phyloP scores from a whole-genome alignment of 768 basidiomycete genomes.

The Mrakia blollopis region DNA sequence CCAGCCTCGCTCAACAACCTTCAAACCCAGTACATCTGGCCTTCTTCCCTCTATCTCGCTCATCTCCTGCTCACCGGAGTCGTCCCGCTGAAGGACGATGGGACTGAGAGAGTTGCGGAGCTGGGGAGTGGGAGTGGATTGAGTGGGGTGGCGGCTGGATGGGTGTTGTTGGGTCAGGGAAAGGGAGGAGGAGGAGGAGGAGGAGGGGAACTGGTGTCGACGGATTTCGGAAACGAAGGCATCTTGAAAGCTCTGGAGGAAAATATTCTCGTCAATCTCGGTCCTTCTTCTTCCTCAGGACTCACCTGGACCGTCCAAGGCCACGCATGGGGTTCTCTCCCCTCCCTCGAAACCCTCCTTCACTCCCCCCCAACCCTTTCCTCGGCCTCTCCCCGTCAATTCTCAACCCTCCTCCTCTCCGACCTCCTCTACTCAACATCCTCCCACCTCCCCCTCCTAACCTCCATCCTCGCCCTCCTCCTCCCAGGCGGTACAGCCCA shows the following conservation, averaged over 20 bases:
- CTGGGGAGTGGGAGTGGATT: conserved; percentile 8
- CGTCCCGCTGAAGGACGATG: background rate
- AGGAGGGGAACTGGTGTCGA: conserved; percentile 50
- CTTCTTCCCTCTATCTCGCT: conserved; percentile 19
- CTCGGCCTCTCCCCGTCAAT: conserved; percentile 41
- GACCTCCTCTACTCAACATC: conserved; percentile 66
- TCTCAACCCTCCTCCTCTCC: conserved; percentile 61
- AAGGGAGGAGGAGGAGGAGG: background rate
- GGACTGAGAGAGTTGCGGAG: background rate
- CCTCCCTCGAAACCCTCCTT: too few relatives aligned
- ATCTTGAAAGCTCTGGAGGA: conserved; percentile 56
- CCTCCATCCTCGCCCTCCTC: conserved; percentile 54
- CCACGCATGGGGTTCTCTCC: too few relatives aligned
- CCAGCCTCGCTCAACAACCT: conserved; percentile 12
- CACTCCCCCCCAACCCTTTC: conserved; percentile 47
- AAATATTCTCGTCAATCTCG: conserved; percentile 56
- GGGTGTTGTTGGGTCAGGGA: too few relatives aligned
- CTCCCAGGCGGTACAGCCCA: conserved; percentile 44
- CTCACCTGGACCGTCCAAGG: too few relatives aligned
- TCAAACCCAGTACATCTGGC: conserved; percentile 25
- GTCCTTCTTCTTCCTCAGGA: conserved; percentile 45
- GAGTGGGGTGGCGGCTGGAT: background rate
- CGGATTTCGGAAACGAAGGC: conserved; percentile 63
- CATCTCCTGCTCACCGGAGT: conserved; percentile 12
- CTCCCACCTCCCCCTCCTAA: conserved; percentile 57